Percentiles rank a stretch among this genome's conserved stretches.
phyloP scores from a whole-genome alignment of 2,329 filamentous ascomycete species.

The Ploettnerulaceae sp. region DNA sequence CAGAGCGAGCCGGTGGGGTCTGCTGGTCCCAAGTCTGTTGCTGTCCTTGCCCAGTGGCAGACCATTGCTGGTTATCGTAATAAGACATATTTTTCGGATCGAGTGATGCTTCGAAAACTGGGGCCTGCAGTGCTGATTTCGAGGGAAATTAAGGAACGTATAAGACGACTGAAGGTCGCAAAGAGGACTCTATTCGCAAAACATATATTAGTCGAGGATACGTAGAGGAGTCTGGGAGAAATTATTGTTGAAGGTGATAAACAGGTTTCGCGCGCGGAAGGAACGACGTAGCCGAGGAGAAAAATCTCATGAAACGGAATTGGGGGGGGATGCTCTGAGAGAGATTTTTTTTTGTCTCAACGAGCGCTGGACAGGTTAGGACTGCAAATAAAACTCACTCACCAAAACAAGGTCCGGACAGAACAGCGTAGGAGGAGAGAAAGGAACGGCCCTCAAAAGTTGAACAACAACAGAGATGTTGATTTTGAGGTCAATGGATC shows the following conservation, averaged over 20 bases:
- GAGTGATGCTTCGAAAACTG: constrained; percentile 33
- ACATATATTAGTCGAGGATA: constrained; percentile 10
- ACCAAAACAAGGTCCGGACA: constrained; percentile 26
- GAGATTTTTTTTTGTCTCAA: constrained; percentile 18
- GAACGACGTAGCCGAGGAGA: too few species aligned
- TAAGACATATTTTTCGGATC: constrained; percentile 52
- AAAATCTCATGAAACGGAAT: too few species aligned
- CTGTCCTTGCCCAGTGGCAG: constrained; percentile 46
- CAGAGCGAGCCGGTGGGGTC: constrained; percentile 66
- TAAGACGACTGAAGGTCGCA: constrained; percentile 29
- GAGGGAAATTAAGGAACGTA: constrained; percentile 32
- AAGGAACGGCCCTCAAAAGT: constrained; percentile 25
- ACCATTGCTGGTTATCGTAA: constrained; percentile 64
- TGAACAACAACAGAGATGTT: constrained; percentile 7
- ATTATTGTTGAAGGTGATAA: background rate
- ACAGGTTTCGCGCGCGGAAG: too few species aligned
- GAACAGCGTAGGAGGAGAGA: constrained; percentile 21
- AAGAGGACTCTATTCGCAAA: constrained; percentile 19
- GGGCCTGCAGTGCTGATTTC: constrained; percentile 31
- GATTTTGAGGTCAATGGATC: constrained; percentile 6
- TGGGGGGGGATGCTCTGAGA: too few species aligned
- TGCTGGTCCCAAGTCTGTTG: constrained; percentile 70
- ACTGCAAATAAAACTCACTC: constrained; percentile 13
- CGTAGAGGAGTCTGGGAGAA: background rate
- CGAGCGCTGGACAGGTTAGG: background rate